These are phyloP conservation scores for Pyrus pyrifolia DNA, from an alignment of 306 rosid species.

Conservation along the genomic window DNA sequence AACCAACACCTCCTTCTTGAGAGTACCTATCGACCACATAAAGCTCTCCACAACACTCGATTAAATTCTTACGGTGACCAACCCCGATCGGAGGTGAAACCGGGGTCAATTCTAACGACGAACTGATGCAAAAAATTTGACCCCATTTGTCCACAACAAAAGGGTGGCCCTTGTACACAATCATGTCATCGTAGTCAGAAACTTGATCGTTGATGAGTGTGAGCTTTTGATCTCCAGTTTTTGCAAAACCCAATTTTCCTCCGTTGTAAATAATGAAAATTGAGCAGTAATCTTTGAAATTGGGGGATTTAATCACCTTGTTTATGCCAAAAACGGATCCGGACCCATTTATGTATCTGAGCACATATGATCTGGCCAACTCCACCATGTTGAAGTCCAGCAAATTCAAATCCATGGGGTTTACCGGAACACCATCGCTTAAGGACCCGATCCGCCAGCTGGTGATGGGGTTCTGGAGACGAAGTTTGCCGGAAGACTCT, in stretches of 20 bases:
- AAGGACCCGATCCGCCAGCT: background rate
- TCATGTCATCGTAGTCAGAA: constrained; percentile 50
- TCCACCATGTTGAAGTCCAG: constrained; percentile 15
- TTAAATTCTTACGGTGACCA: constrained; percentile 59
- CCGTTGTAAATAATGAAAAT: constrained; percentile 27
- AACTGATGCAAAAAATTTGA: constrained; percentile 49
- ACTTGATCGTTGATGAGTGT: constrained; percentile 33
- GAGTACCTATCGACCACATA: constrained; percentile 52
- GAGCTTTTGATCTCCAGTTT: constrained; percentile 32
- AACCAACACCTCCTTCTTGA: background rate
- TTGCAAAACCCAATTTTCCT: constrained; percentile 46
- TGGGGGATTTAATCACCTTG: constrained; percentile 44
- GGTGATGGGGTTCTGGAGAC: constrained; percentile 20
- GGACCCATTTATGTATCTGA: background rate
- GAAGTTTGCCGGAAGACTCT: constrained; percentile 14
- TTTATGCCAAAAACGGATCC: constrained; percentile 7
- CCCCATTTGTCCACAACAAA: constrained; percentile 69
- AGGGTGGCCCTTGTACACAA: constrained; percentile 38
- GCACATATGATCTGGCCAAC: constrained; percentile 10
- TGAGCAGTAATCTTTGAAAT: constrained; percentile 19
- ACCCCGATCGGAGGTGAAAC: constrained; percentile 52
- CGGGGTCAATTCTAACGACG: constrained; percentile 35
- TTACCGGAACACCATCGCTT: background rate
- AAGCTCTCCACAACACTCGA: constrained; percentile 60
- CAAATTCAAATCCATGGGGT: constrained; percentile 1